A percentile compares a stretch with the other conserved stretches of the same genome.
Evolutionary conservation across 176 grass and related monocot species (phyloP).

Genomic region (Ensete glaucum): DNA sequence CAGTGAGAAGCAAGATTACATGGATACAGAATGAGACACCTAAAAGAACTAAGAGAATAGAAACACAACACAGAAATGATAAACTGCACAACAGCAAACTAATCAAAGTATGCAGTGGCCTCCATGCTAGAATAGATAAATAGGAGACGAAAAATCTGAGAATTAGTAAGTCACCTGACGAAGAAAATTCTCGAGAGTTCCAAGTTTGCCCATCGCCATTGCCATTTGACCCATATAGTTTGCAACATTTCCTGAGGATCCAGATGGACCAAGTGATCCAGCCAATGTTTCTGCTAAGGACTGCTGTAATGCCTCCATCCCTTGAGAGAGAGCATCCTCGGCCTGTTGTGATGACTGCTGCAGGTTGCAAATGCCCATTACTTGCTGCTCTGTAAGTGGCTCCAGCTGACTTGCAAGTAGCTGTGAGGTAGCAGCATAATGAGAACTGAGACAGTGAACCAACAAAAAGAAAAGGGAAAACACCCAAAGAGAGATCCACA

Average conservation of each 20-base stretch:
- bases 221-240: constrained; percentile 35
- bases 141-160: not conserved
- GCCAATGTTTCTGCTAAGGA: constrained; percentile 27
- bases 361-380: constrained; percentile 26
- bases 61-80: not conserved
- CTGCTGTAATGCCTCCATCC: constrained; percentile 32
- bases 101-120: not conserved
- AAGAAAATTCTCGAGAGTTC: constrained; percentile 32
- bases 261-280: constrained; percentile 12
- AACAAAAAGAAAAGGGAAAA: not conserved
- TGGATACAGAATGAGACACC: too few relatives aligned
- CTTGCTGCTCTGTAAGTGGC: constrained; percentile 52
- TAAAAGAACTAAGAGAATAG: too few relatives aligned
- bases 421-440: constrained; percentile 1
- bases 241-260: constrained; percentile 16
- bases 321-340: constrained; percentile 27
- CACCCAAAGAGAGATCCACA: not conserved
- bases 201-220: constrained; percentile 35
- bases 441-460: not conserved
- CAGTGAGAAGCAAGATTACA: too few relatives aligned
- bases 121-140: not conserved
- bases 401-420: constrained; percentile 42
- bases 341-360: constrained; percentile 32
- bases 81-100: not conserved
- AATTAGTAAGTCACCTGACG: constrained; percentile 24